These are phyloP conservation scores for Colletotrichum plurivorum DNA, from an alignment of 2,329 filamentous ascomycete genomes.

Conservation along the genomic window DNA sequence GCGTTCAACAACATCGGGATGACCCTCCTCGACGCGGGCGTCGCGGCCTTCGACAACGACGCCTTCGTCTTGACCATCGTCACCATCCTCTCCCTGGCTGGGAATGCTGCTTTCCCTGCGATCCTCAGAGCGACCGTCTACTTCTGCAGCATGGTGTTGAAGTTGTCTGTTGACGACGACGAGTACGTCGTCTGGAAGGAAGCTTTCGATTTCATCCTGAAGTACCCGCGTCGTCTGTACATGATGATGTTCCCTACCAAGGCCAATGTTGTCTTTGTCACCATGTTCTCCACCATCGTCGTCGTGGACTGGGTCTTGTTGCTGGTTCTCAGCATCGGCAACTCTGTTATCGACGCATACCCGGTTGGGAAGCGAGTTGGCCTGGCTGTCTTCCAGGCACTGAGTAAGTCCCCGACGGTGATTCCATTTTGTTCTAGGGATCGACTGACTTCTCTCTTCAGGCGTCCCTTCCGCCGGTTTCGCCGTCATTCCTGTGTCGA, in stretches of 20 bases:
- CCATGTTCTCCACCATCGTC: constrained; percentile 72
- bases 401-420: constrained; percentile 55
- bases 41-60: constrained; percentile 70
- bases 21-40: constrained; percentile 76
- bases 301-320: constrained; percentile 76
- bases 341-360: constrained; percentile 66
- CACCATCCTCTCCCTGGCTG: constrained; percentile 72
- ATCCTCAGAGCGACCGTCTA: constrained; percentile 74
- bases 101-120: constrained; percentile 76
- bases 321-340: constrained; percentile 75
- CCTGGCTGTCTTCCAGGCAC: constrained; percentile 76
- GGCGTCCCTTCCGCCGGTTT: constrained; percentile 77
- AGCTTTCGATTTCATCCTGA: constrained; percentile 68
- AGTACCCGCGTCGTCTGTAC: constrained; percentile 71
- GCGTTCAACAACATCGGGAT: constrained; percentile 81
- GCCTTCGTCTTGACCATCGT: constrained; percentile 67
- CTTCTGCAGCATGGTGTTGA: constrained; percentile 60
- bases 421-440: background rate
- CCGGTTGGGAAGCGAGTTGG: constrained; percentile 69
- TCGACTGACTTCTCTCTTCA: constrained; percentile 42
- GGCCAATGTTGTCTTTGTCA: constrained; percentile 76
- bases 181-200: constrained; percentile 59
- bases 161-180: constrained; percentile 53
- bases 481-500: constrained; percentile 73
- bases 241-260: constrained; percentile 75